Percentiles rank a stretch among this genome's conserved stretches.
Evolutionary conservation across 805 yeast species (phyloP).

Genomic region (Tetrapisispora taiwanensis): DNA sequence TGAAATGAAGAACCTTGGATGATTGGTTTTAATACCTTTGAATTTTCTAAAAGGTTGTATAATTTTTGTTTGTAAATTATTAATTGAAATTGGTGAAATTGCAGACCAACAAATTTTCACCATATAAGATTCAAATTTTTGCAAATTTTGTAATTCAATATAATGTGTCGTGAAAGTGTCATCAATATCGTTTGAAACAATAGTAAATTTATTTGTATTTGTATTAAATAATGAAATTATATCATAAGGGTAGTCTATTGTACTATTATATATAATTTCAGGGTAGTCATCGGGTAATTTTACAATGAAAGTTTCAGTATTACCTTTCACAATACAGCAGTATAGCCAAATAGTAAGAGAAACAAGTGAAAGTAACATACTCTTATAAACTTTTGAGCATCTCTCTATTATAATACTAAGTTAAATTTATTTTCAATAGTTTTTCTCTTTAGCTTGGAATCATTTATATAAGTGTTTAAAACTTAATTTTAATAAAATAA

Average conservation of each 20-base stretch:
- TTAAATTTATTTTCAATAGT: no score
- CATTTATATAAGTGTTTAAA: no score
- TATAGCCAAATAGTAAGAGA: background rate
- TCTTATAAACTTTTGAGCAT: no score
- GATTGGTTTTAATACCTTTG: constrained; percentile 2
- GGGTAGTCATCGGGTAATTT: constrained; percentile 3
- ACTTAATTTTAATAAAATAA: no score
- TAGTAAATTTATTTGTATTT: background rate
- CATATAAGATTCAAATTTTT: constrained; percentile 12
- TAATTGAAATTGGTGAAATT: constrained; percentile 18
- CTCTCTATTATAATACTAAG: no score
- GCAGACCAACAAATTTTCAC: constrained; percentile 28
- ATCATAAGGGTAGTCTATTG: background rate
- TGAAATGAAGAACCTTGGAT: constrained; percentile 10
- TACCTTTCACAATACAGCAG: constrained; percentile 1
- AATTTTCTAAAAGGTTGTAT: background rate
- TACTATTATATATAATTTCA: background rate
- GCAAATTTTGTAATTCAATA: constrained; percentile 11
- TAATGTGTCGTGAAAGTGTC: background rate
- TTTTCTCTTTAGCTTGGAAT: no score
- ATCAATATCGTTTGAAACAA: background rate
- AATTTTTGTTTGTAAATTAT: constrained; percentile 3
- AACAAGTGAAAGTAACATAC: background rate
- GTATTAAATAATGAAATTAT: background rate
- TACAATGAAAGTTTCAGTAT: constrained; percentile 5